A percentile compares a stretch with the other conserved stretches of the same genome.
These are phyloP conservation scores for Tubosaeta brunneosetosa DNA, from an alignment of 768 basidiomycete species.

Conservation along the genomic window DNA sequence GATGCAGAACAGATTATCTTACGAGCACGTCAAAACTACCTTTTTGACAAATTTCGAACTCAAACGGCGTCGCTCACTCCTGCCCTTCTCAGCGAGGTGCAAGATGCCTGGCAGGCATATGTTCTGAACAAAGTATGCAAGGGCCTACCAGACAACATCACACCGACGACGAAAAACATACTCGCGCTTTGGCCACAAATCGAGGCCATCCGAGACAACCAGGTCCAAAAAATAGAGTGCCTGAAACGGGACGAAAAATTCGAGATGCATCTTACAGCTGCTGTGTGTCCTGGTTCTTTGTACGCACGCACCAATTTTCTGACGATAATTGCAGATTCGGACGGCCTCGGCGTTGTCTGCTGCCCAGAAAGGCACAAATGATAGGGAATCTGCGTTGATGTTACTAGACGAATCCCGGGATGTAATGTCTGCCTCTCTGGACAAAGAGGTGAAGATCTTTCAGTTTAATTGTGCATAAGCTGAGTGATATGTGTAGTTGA, in stretches of 20 bases:
- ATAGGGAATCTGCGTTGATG: slow-evolving; percentile 42
- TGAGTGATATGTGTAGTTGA: slow-evolving; percentile 46
- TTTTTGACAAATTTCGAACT: slow-evolving; percentile 57
- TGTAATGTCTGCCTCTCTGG: slow-evolving; percentile 66
- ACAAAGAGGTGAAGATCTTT: slow-evolving; percentile 55
- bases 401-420: slow-evolving; percentile 76
- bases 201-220: slow-evolving; percentile 44
- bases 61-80: slow-evolving; percentile 52
- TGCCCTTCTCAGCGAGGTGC: slow-evolving; percentile 52
- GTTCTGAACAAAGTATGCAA: slow-evolving; percentile 59
- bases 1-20: slow-evolving; percentile 73
- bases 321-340: slow-evolving; percentile 37
- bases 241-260: slow-evolving; percentile 87
- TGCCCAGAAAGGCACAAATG: slow-evolving; percentile 44
- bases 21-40: slow-evolving; percentile 77
- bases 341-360: slow-evolving; percentile 49
- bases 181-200: slow-evolving; percentile 54
- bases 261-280: slow-evolving; percentile 76
- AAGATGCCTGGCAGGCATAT: slow-evolving; percentile 63
- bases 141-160: slow-evolving; percentile 51
- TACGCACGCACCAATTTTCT: slow-evolving; percentile 5
- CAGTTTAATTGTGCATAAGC: neutral
- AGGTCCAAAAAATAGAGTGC: slow-evolving; percentile 65
- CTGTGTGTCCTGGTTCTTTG: slow-evolving; percentile 46
- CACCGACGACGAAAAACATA: slow-evolving; percentile 46